A percentile compares a stretch with the other conserved stretches of the same genome.
These are phyloP conservation scores for Arabidopsis thaliana DNA, from an alignment of 345 rosid genomes.

Conservation along the genomic window DNA sequence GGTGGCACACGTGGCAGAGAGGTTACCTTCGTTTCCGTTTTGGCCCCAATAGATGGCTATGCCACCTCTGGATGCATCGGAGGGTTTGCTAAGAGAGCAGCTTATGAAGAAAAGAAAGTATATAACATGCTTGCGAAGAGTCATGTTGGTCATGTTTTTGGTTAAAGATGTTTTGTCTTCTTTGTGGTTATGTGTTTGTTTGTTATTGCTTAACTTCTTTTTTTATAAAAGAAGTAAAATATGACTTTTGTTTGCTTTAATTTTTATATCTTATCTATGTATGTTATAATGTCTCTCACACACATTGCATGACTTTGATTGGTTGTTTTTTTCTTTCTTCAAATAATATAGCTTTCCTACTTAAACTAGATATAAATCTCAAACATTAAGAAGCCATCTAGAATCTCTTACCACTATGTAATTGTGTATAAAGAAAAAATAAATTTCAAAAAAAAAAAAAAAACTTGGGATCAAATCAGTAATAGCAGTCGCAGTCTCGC, in stretches of 20 bases:
- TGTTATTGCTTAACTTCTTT: constrained; percentile 7
- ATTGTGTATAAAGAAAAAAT: neutral
- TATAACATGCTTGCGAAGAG: constrained; percentile 2
- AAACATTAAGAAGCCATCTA: constrained; percentile 30
- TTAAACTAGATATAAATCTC: constrained; percentile 3
- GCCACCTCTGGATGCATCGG: constrained; percentile 31
- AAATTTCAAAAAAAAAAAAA: neutral
- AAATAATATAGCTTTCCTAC: constrained; percentile 20
- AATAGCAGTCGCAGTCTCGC: neutral
- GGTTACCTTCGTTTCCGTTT: constrained; percentile 60
- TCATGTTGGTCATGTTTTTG: constrained; percentile 30
- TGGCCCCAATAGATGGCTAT: constrained; percentile 64
- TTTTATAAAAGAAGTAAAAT: constrained; percentile 20
- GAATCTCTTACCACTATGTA: constrained; percentile 20
- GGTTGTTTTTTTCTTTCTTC: constrained; percentile 8
- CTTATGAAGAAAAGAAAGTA: constrained; percentile 23
- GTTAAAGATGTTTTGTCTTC: constrained; percentile 2
- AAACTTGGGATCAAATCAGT: neutral
- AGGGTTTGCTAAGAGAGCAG: constrained; percentile 25
- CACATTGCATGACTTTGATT: constrained; percentile 41
- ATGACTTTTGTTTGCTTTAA: constrained; percentile 4
- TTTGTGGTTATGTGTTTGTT: constrained; percentile 28
- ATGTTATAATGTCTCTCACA: constrained; percentile 28
- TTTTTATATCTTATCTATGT: neutral
- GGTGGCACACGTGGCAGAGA: constrained; percentile 54